These are phyloP conservation scores for Rubroshorea leprosula DNA, from an alignment of 345 rosid species.

Conservation along the genomic window DNA sequence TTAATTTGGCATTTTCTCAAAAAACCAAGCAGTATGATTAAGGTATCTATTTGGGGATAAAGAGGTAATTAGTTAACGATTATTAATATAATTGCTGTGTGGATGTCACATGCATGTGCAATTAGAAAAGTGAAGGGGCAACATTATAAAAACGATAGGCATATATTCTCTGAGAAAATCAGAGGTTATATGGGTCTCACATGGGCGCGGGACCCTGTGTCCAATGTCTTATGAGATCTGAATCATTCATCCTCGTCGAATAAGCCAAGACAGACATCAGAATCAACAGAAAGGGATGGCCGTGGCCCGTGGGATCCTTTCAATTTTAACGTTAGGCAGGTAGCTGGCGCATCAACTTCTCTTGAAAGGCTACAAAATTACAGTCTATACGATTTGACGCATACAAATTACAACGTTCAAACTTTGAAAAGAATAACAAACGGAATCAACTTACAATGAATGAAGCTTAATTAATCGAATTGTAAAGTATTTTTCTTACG, in stretches of 20 bases:
- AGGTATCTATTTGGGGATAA: not conserved
- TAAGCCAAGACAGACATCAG: not conserved
- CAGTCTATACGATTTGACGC: no score
- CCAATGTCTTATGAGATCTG: not conserved
- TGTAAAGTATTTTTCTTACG: no score
- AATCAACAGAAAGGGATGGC: not conserved
- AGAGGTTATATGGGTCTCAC: not conserved
- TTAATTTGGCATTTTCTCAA: no score
- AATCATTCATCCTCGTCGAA: not conserved
- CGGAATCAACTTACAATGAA: no score
- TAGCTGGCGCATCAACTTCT: no score
- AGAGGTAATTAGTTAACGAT: not conserved
- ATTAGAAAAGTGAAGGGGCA: not conserved
- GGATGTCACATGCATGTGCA: not conserved
- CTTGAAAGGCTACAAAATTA: no score
- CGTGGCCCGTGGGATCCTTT: no score
- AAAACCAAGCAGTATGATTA: no score
- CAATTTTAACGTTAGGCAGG: no score
- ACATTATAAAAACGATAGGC: not conserved
- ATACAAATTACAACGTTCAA: no score
- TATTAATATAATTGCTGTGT: not conserved
- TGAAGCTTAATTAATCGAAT: no score
- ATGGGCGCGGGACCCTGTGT: not conserved
- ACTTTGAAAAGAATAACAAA: no score
- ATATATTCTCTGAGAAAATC: not conserved